Conservation (phyloP, 306 rosid species). For the Lithocarpus polystachyus region DNA sequence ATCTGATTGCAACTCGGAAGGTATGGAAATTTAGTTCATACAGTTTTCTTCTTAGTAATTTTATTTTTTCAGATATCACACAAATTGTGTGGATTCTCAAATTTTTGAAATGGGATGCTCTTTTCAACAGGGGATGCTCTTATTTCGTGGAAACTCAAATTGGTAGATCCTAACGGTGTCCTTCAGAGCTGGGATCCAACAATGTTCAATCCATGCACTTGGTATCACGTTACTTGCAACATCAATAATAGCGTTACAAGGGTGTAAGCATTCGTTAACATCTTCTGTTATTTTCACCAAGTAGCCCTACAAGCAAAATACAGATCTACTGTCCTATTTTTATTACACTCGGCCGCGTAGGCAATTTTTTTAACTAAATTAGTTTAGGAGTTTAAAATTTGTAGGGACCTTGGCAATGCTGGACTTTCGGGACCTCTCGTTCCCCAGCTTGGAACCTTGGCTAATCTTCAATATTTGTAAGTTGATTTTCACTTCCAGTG, state of each 20-base stretch:
- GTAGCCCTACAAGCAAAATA: too few relatives aligned
- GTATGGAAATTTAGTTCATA: background rate
- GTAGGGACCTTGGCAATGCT: conserved; percentile 31
- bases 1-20: conserved; percentile 28
- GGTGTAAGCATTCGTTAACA: conserved; percentile 16
- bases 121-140: conserved; percentile 25
- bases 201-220: conserved; percentile 27
- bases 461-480: conserved; percentile 33
- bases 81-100: background rate
- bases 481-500: background rate
- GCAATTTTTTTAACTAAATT: too few relatives aligned
- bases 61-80: background rate
- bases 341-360: too few relatives aligned
- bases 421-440: conserved; percentile 25
- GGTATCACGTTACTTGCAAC: conserved; percentile 31
- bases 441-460: conserved; percentile 29
- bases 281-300: background rate
- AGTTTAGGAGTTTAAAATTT: background rate
- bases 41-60: too few relatives aligned
- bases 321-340: too few relatives aligned
- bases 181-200: conserved; percentile 35
- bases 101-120: too few relatives aligned
- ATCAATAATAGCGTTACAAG: background rate
- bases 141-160: conserved; percentile 9
- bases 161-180: conserved; percentile 28